Conservation (phyloP, 306 rosid species). For the Cucurbita ficifolia region DNA sequence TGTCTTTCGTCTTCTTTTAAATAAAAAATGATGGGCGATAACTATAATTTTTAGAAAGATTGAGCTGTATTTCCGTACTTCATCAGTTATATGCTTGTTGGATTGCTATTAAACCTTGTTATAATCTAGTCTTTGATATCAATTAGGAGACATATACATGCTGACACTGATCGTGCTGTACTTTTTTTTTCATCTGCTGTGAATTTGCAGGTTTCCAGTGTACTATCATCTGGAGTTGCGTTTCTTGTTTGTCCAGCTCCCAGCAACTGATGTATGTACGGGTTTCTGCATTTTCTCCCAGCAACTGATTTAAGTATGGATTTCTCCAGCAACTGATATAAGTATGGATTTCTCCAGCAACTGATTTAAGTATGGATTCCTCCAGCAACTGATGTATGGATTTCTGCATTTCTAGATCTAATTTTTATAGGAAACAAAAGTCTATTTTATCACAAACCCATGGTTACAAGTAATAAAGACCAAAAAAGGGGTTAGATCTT, state of each 20-base stretch:
- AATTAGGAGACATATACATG: background rate
- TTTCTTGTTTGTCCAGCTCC: conserved; percentile 98
- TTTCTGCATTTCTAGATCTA: background rate
- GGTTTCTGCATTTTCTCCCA: background rate
- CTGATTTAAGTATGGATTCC: conserved; percentile 37
- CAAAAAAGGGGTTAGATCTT: background rate
- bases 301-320: conserved; percentile 31
- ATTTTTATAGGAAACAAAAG: background rate
- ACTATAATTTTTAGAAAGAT: background rate
- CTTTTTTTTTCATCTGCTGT: background rate
- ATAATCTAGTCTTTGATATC: background rate
- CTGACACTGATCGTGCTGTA: background rate
- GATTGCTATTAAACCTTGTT: background rate
- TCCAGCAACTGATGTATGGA: conserved; percentile 58
- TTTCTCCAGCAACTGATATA: conserved; percentile 36
- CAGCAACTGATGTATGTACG: conserved; percentile 51
- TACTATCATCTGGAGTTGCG: conserved; percentile 82
- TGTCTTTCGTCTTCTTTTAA: background rate
- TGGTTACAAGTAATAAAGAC: background rate
- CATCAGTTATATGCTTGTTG: background rate
- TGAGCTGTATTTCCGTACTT: background rate
- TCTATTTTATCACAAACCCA: background rate
- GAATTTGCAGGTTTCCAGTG: conserved; percentile 56
- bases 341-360: conserved; percentile 52
- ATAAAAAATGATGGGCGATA: background rate